phyloP scores from a whole-genome alignment of 371 early-diverging fungal genomes.

The Catenaria anguillulae region DNA sequence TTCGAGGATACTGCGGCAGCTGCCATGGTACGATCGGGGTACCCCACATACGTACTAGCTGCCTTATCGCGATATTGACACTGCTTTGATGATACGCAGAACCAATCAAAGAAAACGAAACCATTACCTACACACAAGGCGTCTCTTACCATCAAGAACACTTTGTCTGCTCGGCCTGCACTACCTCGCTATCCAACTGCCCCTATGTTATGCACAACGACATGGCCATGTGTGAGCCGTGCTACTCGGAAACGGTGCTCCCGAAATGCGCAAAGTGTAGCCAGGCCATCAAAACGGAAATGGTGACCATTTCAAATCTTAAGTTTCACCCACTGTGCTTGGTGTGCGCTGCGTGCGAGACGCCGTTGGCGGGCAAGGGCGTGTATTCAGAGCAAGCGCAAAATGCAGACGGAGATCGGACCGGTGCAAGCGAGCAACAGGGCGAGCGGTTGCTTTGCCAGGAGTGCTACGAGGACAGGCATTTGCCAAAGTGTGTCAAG shows the following conservation, averaged over 20 bases:
- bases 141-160: not conserved
- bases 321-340: not conserved
- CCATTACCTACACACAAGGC: conserved; percentile 1
- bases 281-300: not conserved
- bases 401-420: no score
- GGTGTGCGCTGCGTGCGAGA: not conserved
- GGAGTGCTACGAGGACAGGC: no score
- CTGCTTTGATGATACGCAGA: no score
- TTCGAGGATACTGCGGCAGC: conserved; percentile 3
- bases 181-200: not conserved
- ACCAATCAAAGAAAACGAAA: conserved; percentile 3
- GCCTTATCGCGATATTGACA: no score
- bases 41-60: no score
- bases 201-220: not conserved
- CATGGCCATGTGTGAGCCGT: not conserved
- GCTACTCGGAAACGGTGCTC: not conserved
- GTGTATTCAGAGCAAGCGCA: no score
- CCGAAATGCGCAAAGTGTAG: not conserved
- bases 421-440: no score
- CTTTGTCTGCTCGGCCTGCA: not conserved
- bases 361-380: not conserved
- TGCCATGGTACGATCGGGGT: not conserved
- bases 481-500: not conserved
- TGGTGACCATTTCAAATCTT: not conserved
- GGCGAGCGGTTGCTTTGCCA: no score